These are phyloP conservation scores for Parmelia sp. DNA, from an alignment of 495 filamentous ascomycete species.

Conservation along the genomic window DNA sequence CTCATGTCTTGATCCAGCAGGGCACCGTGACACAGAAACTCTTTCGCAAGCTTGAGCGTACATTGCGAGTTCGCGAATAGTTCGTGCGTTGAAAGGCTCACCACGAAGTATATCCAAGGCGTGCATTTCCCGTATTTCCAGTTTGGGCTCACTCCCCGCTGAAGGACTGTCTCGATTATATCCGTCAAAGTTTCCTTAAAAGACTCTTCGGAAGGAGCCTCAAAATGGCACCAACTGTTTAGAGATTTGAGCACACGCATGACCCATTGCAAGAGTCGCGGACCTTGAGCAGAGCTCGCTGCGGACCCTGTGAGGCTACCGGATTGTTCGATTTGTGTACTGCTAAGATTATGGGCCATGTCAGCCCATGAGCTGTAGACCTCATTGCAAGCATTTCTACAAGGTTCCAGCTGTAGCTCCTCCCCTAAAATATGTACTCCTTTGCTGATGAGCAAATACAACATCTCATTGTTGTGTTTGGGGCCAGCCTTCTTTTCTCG, in stretches of 20 bases:
- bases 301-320: neutral
- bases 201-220: neutral
- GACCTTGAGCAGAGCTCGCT: neutral
- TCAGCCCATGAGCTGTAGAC: neutral
- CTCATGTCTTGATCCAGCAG: neutral
- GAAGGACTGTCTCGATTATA: neutral
- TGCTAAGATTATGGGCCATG: neutral
- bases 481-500: neutral
- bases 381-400: neutral
- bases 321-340: neutral
- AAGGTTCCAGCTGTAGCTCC: neutral
- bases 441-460: neutral
- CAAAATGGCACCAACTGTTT: too few species aligned
- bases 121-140: neutral
- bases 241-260: neutral
- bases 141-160: neutral
- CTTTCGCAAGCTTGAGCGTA: neutral
- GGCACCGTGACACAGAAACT: neutral
- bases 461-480: neutral
- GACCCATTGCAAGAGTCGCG: neutral
- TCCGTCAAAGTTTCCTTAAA: neutral
- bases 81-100: neutral
- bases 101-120: neutral
- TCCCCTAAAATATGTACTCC: neutral
- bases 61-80: neutral